phyloP scores from a whole-genome alignment of 495 filamentous ascomycete genomes.

The Penicillium goetzii region DNA sequence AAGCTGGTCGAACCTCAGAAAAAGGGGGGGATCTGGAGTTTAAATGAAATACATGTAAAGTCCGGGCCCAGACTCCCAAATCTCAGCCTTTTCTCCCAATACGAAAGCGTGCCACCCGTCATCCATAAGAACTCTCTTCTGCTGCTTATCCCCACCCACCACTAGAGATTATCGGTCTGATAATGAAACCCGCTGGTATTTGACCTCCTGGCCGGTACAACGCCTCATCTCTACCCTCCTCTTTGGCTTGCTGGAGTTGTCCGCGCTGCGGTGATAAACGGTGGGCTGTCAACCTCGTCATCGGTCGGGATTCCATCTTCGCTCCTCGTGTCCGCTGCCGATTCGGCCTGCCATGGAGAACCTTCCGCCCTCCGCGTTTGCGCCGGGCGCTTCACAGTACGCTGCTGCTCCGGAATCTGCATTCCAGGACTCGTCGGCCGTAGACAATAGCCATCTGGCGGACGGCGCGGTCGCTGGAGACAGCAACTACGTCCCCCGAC shows the following conservation, averaged over 20 bases:
- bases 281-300: constrained; percentile 17
- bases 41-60: not conserved
- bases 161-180: constrained; percentile 8
- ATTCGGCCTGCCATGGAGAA: constrained; percentile 28
- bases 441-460: constrained; percentile 36
- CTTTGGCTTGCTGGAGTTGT: constrained; percentile 5
- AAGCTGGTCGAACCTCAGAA: constrained; percentile 14
- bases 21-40: not conserved
- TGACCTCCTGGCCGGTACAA: constrained; percentile 15
- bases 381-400: constrained; percentile 58
- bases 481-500: constrained; percentile 70
- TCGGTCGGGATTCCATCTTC: constrained; percentile 22
- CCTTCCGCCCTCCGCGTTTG: constrained; percentile 22
- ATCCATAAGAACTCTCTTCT: constrained; percentile 23
- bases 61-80: constrained; percentile 8
- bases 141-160: constrained; percentile 16
- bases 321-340: constrained; percentile 7
- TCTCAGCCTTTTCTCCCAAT: constrained; percentile 6
- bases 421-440: constrained; percentile 32
- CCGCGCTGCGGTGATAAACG: constrained; percentile 17
- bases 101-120: constrained; percentile 21
- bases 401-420: constrained; percentile 33
- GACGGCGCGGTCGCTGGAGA: constrained; percentile 50
- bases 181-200: constrained; percentile 17
- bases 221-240: constrained; percentile 1